Evolutionary conservation across 2,329 filamentous ascomycete genomes (phyloP), one percentile per base, ranked within the genome.

Genomic region (Basipetospora sp.): DNA sequence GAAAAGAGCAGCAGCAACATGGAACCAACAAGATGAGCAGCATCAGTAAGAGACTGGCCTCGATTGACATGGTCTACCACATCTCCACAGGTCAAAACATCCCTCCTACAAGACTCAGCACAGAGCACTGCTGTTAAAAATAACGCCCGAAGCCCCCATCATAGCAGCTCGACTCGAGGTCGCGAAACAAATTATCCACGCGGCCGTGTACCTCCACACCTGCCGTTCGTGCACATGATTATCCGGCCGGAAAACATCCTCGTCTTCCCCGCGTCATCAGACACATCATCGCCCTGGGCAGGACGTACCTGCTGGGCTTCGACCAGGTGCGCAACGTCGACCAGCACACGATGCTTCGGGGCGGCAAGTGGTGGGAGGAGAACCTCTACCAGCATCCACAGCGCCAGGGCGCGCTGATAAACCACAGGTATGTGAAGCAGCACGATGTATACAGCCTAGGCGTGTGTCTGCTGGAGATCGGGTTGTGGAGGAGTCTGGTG

Each of bases 391-490:
- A 63, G 4, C 67, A 71, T 41, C 65, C 67, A 0, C 41, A 44
- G 0, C 56, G 68, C 0, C 65, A 69, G 44, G 66, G 66, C 0
- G 28, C 8, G 13, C 17, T 5, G n/a, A 54, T 55, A 0, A 48
- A 57, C 19, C 53, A 60, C 2, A 40, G 43, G 0, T 71, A 66
- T 44, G 22, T 6, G 22, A 70, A 69, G 60, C 60, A 64, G 29
- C 67, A 72, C 43, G 69, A 74, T 45, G 51, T 72, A 5, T 73
- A 73, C 50, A 64, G 59, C 40, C 52, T 71, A 3, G 67, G 67
- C 2, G 55, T 69, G 4, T 52, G 70, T 3, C 53, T 71, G 6
- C 54, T 69, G 5, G 66, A 71, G 50, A 63, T 70, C 31, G 63
- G 64, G 3, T 49, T 64, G n/a, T 67, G 64, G 61, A 60, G 63